Conservation (phyloP, 208 protist species). For the Leishmania martiniquensis region DNA sequence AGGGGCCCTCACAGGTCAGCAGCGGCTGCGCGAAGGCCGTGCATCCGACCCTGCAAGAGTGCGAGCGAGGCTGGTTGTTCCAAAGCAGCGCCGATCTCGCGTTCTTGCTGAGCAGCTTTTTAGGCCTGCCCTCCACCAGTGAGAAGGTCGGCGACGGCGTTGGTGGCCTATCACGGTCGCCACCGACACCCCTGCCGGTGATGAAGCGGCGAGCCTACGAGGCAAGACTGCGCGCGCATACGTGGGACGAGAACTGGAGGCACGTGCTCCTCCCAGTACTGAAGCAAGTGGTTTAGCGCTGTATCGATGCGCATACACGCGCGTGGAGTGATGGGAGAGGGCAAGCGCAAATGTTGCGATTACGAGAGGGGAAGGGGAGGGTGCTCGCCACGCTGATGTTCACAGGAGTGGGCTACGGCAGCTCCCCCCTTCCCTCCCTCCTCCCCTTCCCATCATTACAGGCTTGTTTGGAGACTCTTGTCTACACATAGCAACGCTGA, state of each 20-base stretch:
- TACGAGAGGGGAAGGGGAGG: neutral
- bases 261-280: slow-evolving; percentile 47
- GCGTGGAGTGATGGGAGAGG: too few relatives aligned
- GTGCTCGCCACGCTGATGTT: neutral
- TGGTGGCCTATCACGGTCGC: neutral
- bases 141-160: slow-evolving; percentile 1
- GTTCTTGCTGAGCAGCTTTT: slow-evolving; percentile 42
- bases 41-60: slow-evolving; percentile 39
- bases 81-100: slow-evolving; percentile 57
- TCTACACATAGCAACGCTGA: neutral
- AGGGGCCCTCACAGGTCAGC: slow-evolving; percentile 16
- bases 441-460: neutral
- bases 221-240: slow-evolving; percentile 31
- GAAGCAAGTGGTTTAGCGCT: slow-evolving; percentile 29
- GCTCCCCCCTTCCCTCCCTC: neutral
- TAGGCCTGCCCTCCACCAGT: slow-evolving; percentile 30
- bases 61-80: slow-evolving; percentile 71
- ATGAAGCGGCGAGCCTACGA: slow-evolving; percentile 35
- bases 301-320: neutral
- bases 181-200: slow-evolving; percentile 24
- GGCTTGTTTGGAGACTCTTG: neutral
- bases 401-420: neutral
- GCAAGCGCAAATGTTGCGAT: neutral
- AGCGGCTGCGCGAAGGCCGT: neutral
- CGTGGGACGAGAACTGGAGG: slow-evolving; percentile 77